A percentile compares a stretch with the other conserved stretches of the same genome.
Evolutionary conservation across 768 basidiomycete genomes (phyloP).

Genomic region (Boletus sp.): DNA sequence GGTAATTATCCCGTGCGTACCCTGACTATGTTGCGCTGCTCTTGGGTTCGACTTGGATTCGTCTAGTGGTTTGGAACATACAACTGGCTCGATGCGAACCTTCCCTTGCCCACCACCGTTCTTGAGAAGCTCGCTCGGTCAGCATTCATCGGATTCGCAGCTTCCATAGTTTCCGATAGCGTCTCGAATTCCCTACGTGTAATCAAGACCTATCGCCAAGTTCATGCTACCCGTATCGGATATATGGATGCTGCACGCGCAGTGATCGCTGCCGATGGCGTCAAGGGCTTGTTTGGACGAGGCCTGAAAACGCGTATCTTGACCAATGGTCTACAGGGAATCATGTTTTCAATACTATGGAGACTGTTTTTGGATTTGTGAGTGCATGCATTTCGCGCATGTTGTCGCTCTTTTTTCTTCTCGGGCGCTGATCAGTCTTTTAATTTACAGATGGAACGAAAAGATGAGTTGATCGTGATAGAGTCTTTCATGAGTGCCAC

Average conservation of each 20-base stretch:
- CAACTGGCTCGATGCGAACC: conserved; percentile 67
- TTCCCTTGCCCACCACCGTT: conserved; percentile 56
- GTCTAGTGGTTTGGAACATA: conserved; percentile 80
- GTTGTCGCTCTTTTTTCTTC: not conserved
- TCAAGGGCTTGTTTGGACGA: conserved; percentile 80
- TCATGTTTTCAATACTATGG: conserved; percentile 93
- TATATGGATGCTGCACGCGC: conserved; percentile 77
- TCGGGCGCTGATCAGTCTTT: not conserved
- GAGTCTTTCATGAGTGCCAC: not conserved
- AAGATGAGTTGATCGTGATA: conserved; percentile 19
- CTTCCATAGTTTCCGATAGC: conserved; percentile 83
- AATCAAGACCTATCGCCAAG: conserved; percentile 94
- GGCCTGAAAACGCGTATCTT: conserved; percentile 88
- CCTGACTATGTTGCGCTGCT: not conserved
- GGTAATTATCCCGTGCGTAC: conserved; percentile 78
- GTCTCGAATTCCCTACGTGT: conserved; percentile 88
- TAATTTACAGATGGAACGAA: conserved; percentile 33
- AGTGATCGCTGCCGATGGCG: conserved; percentile 74
- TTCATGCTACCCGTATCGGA: conserved; percentile 75
- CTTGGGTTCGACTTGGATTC: conserved; percentile 3
- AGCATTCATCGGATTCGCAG: conserved; percentile 88
- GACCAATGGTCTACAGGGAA: conserved; percentile 87
- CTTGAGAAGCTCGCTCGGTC: conserved; percentile 68
- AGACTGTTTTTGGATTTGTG: conserved; percentile 86
- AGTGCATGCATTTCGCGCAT: conserved; percentile 31